These are phyloP conservation scores for Casuarina cunninghamiana DNA, from an alignment of 306 rosid species.

Conservation along the genomic window DNA sequence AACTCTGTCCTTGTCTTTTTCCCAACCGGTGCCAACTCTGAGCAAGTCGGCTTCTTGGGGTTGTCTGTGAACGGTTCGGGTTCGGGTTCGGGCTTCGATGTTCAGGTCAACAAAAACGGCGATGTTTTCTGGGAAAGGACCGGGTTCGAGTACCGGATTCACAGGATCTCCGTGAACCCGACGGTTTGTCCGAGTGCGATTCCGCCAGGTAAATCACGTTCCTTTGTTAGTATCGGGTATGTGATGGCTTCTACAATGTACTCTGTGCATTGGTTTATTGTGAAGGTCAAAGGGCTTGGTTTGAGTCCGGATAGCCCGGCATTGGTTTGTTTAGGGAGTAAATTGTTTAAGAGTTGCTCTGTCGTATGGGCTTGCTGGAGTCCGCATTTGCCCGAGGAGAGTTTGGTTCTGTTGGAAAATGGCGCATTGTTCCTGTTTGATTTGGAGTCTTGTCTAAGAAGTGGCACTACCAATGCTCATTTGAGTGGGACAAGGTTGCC, in stretches of 20 bases:
- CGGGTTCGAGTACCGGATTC: conserved; percentile 33
- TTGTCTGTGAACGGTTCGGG: conserved; percentile 19
- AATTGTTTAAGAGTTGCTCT: conserved; percentile 44
- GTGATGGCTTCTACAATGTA: conserved; percentile 46
- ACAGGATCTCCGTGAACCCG: conserved; percentile 41
- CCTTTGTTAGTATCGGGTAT: conserved; percentile 44
- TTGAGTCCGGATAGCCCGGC: conserved; percentile 27
- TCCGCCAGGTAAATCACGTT: conserved; percentile 2
- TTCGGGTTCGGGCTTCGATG: conserved; percentile 19
- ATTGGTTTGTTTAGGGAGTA: conserved; percentile 41
- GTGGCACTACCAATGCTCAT: not conserved
- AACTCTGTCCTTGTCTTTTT: conserved; percentile 43
- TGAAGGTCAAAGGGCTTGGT: conserved; percentile 15
- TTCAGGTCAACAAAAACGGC: conserved; percentile 17
- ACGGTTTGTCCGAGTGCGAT: conserved; percentile 14
- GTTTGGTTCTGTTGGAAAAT: conserved; percentile 50
- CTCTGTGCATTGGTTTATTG: conserved; percentile 60
- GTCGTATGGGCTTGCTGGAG: conserved; percentile 70
- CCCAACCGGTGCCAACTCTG: conserved; percentile 53
- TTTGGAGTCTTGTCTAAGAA: conserved; percentile 37
- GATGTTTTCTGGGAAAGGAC: conserved; percentile 28
- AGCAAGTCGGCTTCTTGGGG: conserved; percentile 48
- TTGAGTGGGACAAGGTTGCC: conserved; percentile 55
- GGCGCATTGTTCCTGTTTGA: conserved; percentile 68
- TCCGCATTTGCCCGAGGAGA: conserved; percentile 55